Evolutionary conservation across 768 basidiomycete species (phyloP).

Genomic region (Leucocoprinus leucothites): DNA sequence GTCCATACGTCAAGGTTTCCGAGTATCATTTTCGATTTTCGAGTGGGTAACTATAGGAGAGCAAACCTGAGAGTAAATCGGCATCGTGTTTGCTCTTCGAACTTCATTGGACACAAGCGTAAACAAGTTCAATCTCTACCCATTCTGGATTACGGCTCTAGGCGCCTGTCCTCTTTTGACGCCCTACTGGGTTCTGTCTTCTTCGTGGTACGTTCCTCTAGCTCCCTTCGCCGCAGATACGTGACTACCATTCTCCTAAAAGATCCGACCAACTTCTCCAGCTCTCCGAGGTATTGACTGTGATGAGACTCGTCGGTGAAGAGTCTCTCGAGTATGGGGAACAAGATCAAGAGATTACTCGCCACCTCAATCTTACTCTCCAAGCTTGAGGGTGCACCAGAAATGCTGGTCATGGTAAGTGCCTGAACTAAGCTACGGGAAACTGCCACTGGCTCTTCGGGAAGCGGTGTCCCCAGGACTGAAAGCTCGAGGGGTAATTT

Average conservation of each 20-base stretch:
- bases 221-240: slow-evolving; percentile 1
- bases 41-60: too few species aligned
- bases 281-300: background rate
- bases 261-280: background rate
- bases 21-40: too few species aligned
- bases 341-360: slow-evolving; percentile 1
- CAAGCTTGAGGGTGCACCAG: background rate
- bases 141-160: too few species aligned
- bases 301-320: background rate
- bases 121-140: too few species aligned
- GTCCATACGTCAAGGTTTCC: background rate
- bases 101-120: too few species aligned
- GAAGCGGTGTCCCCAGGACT: background rate
- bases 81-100: too few species aligned
- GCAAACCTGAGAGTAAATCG: too few species aligned
- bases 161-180: too few species aligned
- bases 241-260: background rate
- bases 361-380: slow-evolving; percentile 1
- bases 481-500: slow-evolving; percentile 1
- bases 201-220: background rate
- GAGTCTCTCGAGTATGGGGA: slow-evolving; percentile 3
- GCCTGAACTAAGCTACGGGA: background rate
- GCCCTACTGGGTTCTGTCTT: too few species aligned
- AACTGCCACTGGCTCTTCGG: background rate
- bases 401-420: slow-evolving; percentile 2